Conservation (phyloP, 208 protist genomes). For the Trypanosoma grayi region DNA sequence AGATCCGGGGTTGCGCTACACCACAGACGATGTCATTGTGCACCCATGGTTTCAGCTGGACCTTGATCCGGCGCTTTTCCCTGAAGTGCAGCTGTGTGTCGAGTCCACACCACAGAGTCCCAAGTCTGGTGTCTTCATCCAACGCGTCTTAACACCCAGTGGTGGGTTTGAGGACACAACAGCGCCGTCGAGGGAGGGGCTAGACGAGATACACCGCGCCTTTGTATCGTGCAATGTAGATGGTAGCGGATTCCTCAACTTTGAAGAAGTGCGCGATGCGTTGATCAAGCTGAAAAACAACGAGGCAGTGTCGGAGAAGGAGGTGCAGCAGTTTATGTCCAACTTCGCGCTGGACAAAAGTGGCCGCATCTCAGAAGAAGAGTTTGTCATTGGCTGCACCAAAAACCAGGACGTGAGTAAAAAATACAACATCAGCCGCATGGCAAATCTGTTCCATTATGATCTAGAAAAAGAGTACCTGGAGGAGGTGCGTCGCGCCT, state of each 20-base stretch:
- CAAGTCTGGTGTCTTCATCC: slow-evolving; percentile 53
- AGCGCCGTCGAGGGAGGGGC: slow-evolving; percentile 38
- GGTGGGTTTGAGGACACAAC: slow-evolving; percentile 19
- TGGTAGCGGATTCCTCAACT: slow-evolving; percentile 73
- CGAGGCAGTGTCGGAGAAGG: slow-evolving; percentile 50
- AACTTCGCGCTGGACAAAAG: slow-evolving; percentile 75
- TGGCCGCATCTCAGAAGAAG: slow-evolving; percentile 81
- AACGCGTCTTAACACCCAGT: slow-evolving; percentile 55
- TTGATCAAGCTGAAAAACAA: slow-evolving; percentile 87
- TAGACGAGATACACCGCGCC: slow-evolving; percentile 62
- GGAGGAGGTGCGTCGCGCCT: slow-evolving; percentile 64
- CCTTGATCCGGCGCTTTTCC: slow-evolving; percentile 65
- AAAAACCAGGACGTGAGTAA: slow-evolving; percentile 73
- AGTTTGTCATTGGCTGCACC: slow-evolving; percentile 83
- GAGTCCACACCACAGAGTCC: slow-evolving; percentile 30
- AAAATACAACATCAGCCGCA: slow-evolving; percentile 72
- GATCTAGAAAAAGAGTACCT: slow-evolving; percentile 85
- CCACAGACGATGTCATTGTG: slow-evolving; percentile 66
- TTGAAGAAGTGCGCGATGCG: slow-evolving; percentile 80
- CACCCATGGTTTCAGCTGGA: slow-evolving; percentile 84
- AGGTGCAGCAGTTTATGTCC: slow-evolving; percentile 77
- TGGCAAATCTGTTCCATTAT: slow-evolving; percentile 84
- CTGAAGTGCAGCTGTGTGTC: slow-evolving; percentile 24
- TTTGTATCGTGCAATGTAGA: slow-evolving; percentile 80
- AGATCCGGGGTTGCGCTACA: slow-evolving; percentile 59